These are phyloP conservation scores for Arthroderma sp. DNA, from an alignment of 2,329 filamentous ascomycete genomes.

Conservation along the genomic window DNA sequence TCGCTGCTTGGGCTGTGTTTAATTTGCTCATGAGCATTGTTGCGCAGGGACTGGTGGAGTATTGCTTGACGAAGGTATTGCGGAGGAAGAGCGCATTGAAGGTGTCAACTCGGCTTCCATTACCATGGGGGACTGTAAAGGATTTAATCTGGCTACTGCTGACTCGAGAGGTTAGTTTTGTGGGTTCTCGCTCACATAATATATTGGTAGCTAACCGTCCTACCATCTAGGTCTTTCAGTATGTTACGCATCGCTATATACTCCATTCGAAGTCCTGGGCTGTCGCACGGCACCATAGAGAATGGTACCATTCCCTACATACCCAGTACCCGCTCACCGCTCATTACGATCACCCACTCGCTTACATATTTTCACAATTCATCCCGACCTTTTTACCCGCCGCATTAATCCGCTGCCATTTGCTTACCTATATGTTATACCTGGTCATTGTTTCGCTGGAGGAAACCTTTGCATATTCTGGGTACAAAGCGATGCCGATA, in stretches of 20 bases:
- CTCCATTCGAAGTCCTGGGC: conserved; percentile 48
- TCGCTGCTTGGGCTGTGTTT: conserved; percentile 40
- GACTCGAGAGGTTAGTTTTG: conserved; percentile 40
- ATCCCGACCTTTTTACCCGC: conserved; percentile 45
- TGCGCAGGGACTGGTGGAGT: conserved; percentile 44
- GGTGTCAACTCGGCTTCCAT: conserved; percentile 45
- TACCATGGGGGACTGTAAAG: conserved; percentile 48
- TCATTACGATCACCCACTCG: conserved; percentile 47
- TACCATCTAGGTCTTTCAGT: conserved; percentile 44
- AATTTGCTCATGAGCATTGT: conserved; percentile 43
- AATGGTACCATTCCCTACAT: conserved; percentile 44
- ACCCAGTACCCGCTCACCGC: conserved; percentile 45
- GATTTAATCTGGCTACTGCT: conserved; percentile 41
- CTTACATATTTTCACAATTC: conserved; percentile 41
- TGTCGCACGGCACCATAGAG: conserved; percentile 40
- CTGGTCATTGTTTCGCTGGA: conserved; percentile 43
- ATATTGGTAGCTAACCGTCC: conserved; percentile 4
- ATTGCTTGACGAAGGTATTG: conserved; percentile 40
- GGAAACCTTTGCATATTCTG: conserved; percentile 47
- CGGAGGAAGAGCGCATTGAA: conserved; percentile 42
- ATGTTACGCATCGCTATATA: conserved; percentile 58
- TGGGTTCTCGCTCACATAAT: conserved; percentile 1
- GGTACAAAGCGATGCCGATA: conserved; percentile 45
- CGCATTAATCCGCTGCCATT: conserved; percentile 45
- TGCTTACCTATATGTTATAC: conserved; percentile 46